These are phyloP conservation scores for Kuraishia ogatae DNA, from an alignment of 805 yeast species.

Conservation along the genomic window DNA sequence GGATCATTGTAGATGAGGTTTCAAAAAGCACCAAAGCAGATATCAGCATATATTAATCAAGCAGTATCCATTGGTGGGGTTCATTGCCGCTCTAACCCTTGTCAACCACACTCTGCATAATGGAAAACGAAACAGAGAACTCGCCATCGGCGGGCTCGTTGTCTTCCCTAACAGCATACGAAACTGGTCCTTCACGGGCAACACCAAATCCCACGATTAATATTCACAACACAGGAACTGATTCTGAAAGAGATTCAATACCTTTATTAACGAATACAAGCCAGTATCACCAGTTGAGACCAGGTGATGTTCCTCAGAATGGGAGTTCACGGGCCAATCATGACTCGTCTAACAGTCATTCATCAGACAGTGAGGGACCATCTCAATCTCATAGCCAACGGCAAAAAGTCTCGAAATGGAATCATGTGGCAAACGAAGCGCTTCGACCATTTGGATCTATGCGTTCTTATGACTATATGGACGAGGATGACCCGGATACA, in stretches of 20 bases:
- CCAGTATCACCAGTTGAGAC: not conserved
- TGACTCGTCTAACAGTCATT: not conserved
- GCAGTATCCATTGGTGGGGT: too few relatives aligned
- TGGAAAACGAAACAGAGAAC: not conserved
- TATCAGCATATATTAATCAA: too few relatives aligned
- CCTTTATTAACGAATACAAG: not conserved
- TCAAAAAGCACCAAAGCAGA: not conserved
- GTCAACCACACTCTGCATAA: not conserved
- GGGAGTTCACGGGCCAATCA: not conserved
- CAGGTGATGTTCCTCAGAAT: not conserved
- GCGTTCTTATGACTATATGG: constrained; percentile 9
- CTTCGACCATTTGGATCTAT: not conserved
- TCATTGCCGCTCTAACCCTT: too few relatives aligned
- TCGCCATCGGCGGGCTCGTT: not conserved
- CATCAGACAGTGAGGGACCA: not conserved
- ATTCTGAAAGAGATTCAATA: not conserved
- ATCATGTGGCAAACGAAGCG: not conserved
- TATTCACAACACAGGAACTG: not conserved
- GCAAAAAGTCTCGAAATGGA: not conserved
- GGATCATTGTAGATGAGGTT: not conserved
- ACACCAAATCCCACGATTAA: not conserved
- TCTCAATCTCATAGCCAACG: not conserved
- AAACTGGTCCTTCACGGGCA: not conserved
- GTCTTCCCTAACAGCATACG: not conserved
- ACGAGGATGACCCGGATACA: constrained; percentile 22